Evolutionary conservation across 2,329 filamentous ascomycete genomes (phyloP).

Genomic region (Albophoma yamanashiensis): DNA sequence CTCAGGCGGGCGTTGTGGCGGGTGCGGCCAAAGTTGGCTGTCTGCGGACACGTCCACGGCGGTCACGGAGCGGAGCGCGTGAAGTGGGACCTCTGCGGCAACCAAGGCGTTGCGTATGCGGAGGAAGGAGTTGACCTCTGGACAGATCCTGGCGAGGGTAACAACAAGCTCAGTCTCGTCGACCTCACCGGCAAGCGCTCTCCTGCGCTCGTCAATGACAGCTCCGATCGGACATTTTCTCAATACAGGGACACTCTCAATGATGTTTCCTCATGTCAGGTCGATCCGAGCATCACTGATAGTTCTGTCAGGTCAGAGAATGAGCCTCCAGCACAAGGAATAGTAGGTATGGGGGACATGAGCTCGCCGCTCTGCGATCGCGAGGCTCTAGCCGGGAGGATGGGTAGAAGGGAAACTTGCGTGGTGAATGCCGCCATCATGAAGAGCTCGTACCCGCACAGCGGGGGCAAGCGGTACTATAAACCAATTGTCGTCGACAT

Average conservation of each 20-base stretch:
- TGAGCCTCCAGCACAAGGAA: slow-evolving; percentile 1
- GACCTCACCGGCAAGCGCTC: slow-evolving; percentile 42
- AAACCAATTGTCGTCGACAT: slow-evolving; percentile 80
- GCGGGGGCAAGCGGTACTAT: slow-evolving; percentile 53
- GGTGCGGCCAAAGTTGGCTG: slow-evolving; percentile 50
- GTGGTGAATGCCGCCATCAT: slow-evolving; percentile 72
- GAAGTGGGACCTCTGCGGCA: slow-evolving; percentile 40
- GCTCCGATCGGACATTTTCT: slow-evolving; percentile 16
- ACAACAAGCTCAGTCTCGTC: slow-evolving; percentile 50
- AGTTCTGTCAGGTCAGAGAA: background rate
- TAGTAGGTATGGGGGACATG: slow-evolving; percentile 5
- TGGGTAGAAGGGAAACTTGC: slow-evolving; percentile 56
- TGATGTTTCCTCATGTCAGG: background rate
- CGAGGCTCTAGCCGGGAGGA: slow-evolving; percentile 26
- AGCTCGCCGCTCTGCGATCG: slow-evolving; percentile 30
- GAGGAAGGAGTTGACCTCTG: slow-evolving; percentile 36
- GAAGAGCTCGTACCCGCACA: slow-evolving; percentile 55
- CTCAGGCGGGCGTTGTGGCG: slow-evolving; percentile 47
- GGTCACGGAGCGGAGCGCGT: slow-evolving; percentile 54
- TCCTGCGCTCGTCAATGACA: slow-evolving; percentile 35
- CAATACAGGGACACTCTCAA: no score
- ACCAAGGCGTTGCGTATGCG: slow-evolving; percentile 27
- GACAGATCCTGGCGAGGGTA: slow-evolving; percentile 45
- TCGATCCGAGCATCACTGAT: background rate
- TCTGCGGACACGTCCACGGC: slow-evolving; percentile 66